Evolutionary conservation across 768 basidiomycete species (phyloP).

Genomic region (Mycena epipterygia): DNA sequence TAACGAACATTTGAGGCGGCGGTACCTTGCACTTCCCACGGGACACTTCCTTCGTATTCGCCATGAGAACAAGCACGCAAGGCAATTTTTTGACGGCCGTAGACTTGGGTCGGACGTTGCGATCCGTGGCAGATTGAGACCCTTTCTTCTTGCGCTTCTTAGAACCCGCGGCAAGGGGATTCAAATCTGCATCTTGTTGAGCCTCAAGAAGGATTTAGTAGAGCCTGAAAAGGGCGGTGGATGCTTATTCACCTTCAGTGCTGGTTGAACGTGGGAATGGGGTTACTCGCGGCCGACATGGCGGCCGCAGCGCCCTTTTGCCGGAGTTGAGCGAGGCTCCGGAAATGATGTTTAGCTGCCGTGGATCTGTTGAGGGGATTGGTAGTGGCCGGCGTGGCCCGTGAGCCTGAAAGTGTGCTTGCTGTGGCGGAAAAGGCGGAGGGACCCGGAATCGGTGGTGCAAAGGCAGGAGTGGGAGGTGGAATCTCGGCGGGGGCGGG

Average conservation of each 20-base stretch:
- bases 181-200: not conserved
- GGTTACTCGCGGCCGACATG: not conserved
- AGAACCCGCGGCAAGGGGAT: not conserved
- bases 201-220: not conserved
- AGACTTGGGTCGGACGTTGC: not conserved
- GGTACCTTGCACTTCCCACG: too few relatives aligned
- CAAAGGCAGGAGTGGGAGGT: not conserved
- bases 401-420: not conserved
- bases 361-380: not conserved
- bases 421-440: not conserved
- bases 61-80: not conserved
- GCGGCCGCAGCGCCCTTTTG: not conserved
- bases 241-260: not conserved
- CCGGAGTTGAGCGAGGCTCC: not conserved
- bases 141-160: not conserved
- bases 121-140: not conserved
- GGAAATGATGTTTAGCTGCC: not conserved
- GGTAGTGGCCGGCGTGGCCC: not conserved
- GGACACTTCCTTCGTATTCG: not conserved
- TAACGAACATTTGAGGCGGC: too few relatives aligned
- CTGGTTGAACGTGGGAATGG: not conserved
- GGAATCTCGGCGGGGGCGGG: not conserved
- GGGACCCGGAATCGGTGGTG: not conserved
- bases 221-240: not conserved
- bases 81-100: not conserved